Evolutionary conservation across 1,139 yeast species (phyloP).

Genomic region (Insectozyma bohioensis): DNA sequence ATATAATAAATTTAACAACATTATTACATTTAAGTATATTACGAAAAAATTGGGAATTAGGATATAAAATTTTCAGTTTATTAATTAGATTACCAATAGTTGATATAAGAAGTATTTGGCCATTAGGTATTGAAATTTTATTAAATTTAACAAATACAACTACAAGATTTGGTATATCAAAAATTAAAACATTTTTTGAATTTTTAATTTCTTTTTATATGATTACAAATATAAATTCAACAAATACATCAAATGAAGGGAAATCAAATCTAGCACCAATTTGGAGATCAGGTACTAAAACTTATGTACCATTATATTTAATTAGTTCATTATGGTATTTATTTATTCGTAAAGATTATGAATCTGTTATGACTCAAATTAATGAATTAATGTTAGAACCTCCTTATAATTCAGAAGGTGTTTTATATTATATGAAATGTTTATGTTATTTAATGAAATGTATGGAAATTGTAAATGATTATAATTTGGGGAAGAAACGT

Average conservation of each 20-base stretch:
- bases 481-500: no score
- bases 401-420: conserved; percentile 47
- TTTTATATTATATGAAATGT: conserved; percentile 33
- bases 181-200: conserved; percentile 33
- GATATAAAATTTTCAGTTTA: conserved; percentile 52
- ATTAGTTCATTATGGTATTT: conserved; percentile 38
- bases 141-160: conserved; percentile 4
- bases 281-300: conserved; percentile 39
- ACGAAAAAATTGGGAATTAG: conserved; percentile 51
- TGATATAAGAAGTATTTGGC: conserved; percentile 60
- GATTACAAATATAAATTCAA: conserved; percentile 12
- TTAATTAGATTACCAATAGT: conserved; percentile 47
- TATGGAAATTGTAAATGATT: conserved; percentile 14
- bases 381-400: conserved; percentile 44
- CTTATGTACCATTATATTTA: conserved; percentile 39
- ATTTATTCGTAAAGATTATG: conserved; percentile 27
- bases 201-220: conserved; percentile 35
- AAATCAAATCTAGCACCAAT: conserved; percentile 29
- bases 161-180: conserved; percentile 5
- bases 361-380: conserved; percentile 27
- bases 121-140: conserved; percentile 48
- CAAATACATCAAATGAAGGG: conserved; percentile 8
- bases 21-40: conserved; percentile 40
- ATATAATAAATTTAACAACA: conserved; percentile 30
- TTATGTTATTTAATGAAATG: conserved; percentile 27